These are phyloP conservation scores for Aspergillus bertholletiae DNA, from an alignment of 495 filamentous ascomycete genomes.

Conservation along the genomic window DNA sequence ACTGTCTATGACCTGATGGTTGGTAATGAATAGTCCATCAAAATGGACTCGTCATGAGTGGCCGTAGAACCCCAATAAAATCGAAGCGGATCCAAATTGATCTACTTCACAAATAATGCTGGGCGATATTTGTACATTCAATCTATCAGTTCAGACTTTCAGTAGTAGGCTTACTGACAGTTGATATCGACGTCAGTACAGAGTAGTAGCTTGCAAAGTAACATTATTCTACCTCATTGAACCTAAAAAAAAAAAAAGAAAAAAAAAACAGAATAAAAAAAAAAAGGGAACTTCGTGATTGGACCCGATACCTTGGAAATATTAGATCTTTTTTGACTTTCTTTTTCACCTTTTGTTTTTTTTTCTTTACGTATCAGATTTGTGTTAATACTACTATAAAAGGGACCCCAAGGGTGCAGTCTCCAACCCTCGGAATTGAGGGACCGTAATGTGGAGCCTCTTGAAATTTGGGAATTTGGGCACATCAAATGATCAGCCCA, in stretches of 20 bases:
- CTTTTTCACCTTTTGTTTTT: no score
- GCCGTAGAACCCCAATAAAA: neutral
- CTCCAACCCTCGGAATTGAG: neutral
- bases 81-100: no score
- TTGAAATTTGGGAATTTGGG: constrained; percentile 1
- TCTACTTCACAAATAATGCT: no score
- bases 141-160: no score
- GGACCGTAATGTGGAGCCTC: neutral
- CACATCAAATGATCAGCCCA: constrained; percentile 4
- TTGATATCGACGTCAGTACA: neutral
- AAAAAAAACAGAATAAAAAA: no score
- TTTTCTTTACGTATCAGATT: neutral
- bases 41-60: neutral
- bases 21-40: no score
- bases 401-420: neutral
- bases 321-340: no score
- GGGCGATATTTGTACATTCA: no score
- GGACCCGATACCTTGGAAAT: neutral
- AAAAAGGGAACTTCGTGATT: neutral
- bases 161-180: no score
- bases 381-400: neutral
- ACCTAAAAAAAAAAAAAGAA: neutral
- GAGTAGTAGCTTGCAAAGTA: no score
- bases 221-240: no score
- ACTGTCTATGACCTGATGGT: neutral